These are phyloP conservation scores for Oldenlandia corymbosa DNA, from an alignment of 257 asterid species.

Conservation along the genomic window DNA sequence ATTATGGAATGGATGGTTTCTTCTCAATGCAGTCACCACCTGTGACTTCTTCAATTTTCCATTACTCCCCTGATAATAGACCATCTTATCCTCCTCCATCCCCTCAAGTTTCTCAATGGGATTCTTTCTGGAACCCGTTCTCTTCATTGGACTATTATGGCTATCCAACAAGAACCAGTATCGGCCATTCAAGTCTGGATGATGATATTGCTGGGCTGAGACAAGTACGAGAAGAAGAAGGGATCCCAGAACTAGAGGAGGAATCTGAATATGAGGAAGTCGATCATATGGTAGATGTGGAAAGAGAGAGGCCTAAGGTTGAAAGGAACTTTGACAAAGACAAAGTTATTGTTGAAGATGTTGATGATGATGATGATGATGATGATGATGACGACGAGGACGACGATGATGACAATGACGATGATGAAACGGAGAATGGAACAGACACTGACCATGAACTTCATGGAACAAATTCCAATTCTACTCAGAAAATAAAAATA, in stretches of 20 bases:
- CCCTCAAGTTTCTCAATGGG: conserved; percentile 87
- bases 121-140: conserved; percentile 96
- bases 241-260: conserved; percentile 86
- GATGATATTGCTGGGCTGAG: conserved; percentile 64
- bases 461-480: conserved; percentile 30
- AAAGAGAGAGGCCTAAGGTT: conserved; percentile 31
- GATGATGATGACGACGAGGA: conserved; percentile 17
- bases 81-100: conserved; percentile 59
- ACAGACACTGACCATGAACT: conserved; percentile 35
- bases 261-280: conserved; percentile 78
- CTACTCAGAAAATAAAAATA: conserved; percentile 44
- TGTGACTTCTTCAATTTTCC: conserved; percentile 45
- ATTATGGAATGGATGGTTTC: conserved; percentile 64
- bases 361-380: conserved; percentile 31
- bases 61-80: conserved; percentile 55
- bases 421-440: conserved; percentile 24
- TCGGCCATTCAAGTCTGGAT: conserved; percentile 45
- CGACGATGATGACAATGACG: conserved; percentile 28
- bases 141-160: conserved; percentile 81
- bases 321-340: conserved; percentile 37
- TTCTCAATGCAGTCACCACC: conserved; percentile 62
- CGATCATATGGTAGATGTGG: conserved; percentile 30
- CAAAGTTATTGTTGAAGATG: conserved; percentile 70
- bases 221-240: conserved; percentile 83
- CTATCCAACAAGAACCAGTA: conserved; percentile 48